A percentile compares a stretch with the other conserved stretches of the same genome.
phyloP scores from a whole-genome alignment of 805 yeast genomes.

The Kodamaea neixiangensis region DNA sequence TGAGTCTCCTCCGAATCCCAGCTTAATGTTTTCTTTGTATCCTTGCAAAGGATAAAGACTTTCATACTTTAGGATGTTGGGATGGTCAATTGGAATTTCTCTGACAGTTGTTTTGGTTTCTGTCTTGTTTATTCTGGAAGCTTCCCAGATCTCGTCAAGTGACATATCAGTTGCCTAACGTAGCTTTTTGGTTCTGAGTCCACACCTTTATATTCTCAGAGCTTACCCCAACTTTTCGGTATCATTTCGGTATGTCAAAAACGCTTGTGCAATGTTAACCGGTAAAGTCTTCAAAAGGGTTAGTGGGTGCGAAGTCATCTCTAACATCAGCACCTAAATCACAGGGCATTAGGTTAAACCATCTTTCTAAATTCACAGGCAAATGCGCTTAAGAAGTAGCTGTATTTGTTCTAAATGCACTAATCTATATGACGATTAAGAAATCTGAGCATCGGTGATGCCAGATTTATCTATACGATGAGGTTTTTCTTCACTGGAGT shows the following conservation, averaged over 20 bases:
- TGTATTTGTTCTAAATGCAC: neutral
- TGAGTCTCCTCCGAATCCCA: conserved; percentile 32
- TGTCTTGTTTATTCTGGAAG: neutral
- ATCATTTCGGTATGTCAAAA: neutral
- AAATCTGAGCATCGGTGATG: neutral
- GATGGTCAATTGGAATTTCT: neutral
- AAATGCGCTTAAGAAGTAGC: neutral
- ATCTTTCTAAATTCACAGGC: neutral
- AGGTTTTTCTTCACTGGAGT: conserved; percentile 8
- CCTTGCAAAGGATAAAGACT: neutral
- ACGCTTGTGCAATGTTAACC: neutral
- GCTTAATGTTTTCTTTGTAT: neutral
- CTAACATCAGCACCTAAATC: no score
- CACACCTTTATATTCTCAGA: neutral
- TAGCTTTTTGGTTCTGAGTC: neutral
- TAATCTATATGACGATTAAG: neutral
- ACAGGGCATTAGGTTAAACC: no score
- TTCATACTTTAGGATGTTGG: neutral
- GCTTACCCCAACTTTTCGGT: conserved; percentile 1
- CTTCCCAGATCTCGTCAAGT: neutral
- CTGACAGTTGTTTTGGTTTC: neutral
- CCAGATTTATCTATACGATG: neutral
- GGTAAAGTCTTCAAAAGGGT: no score
- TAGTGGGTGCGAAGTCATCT: no score
- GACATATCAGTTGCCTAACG: neutral